Conservation (phyloP, 2,329 filamentous ascomycete species). For the Rhynchosporium graminicola region DNA sequence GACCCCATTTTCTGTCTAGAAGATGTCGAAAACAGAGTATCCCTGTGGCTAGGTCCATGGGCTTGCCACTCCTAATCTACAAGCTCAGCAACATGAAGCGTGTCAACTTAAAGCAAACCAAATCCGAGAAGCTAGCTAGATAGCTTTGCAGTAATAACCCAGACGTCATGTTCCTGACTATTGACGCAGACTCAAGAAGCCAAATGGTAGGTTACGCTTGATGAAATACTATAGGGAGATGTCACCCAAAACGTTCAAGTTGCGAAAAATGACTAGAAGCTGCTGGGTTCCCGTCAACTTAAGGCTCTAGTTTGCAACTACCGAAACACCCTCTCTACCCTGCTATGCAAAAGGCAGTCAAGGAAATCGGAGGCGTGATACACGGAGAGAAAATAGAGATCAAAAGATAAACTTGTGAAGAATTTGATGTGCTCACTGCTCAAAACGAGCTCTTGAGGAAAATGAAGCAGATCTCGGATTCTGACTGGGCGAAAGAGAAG, state of each 20-base stretch:
- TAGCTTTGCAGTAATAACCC: neutral
- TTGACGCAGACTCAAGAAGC: neutral
- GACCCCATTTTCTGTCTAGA: neutral
- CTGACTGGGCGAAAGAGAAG: neutral
- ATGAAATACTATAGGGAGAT: neutral
- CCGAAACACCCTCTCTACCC: neutral
- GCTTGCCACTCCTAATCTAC: neutral
- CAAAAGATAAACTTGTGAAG: neutral
- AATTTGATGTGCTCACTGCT: too few species aligned
- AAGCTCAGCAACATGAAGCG: neutral
- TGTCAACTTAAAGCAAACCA: neutral
- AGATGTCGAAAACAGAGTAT: neutral
- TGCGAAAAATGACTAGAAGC: neutral
- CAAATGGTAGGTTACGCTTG: neutral
- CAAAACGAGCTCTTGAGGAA: neutral
- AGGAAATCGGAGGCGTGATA: neutral
- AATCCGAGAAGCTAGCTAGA: neutral
- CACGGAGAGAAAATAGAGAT: neutral
- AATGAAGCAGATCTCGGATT: neutral
- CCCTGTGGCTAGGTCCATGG: neutral
- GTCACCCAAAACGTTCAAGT: neutral
- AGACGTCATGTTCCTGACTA: neutral
- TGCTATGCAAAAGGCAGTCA: neutral
- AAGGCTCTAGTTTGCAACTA: neutral
- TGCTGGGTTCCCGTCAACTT: neutral